phyloP scores from a whole-genome alignment of 768 basidiomycete species.

The Trametes elegans region DNA sequence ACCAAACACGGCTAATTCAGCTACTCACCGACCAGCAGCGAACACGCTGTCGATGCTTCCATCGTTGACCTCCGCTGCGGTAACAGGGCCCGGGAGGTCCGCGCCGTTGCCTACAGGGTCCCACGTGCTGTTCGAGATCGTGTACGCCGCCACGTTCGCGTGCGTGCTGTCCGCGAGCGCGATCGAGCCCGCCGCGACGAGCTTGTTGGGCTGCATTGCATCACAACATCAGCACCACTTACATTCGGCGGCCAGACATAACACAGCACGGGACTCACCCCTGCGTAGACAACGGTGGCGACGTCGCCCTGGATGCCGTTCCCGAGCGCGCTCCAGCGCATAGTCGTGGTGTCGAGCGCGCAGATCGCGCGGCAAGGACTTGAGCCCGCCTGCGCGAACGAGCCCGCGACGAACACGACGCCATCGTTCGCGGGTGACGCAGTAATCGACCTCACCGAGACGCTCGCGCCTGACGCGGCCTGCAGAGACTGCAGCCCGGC shows the following conservation, averaged over 20 bases:
- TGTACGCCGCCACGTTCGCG: conserved; percentile 73
- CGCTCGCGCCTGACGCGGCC: conserved; percentile 47
- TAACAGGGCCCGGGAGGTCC: conserved; percentile 84
- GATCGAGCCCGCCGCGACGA: conserved; percentile 83
- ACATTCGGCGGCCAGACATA: conserved; percentile 1
- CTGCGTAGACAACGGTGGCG: conserved; percentile 74
- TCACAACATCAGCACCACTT: neutral
- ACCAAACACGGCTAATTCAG: conserved; percentile 3
- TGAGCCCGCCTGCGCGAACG: conserved; percentile 77
- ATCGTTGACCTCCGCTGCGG: conserved; percentile 83
- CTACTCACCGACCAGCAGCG: conserved; percentile 79
- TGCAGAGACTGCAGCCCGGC: conserved; percentile 59
- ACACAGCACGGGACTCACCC: conserved; percentile 48
- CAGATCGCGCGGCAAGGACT: conserved; percentile 78
- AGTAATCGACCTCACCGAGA: conserved; percentile 71
- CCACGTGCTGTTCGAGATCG: conserved; percentile 77
- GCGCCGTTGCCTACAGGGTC: conserved; percentile 53
- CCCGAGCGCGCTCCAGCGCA: conserved; percentile 81
- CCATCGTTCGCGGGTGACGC: conserved; percentile 57
- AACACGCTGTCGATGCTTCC: conserved; percentile 83
- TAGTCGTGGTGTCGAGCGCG: conserved; percentile 59
- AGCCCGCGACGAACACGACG: conserved; percentile 81
- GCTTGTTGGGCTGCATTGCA: conserved; percentile 51
- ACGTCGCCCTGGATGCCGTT: conserved; percentile 81
- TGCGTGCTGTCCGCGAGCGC: conserved; percentile 58